Evolutionary conservation across 2,329 filamentous ascomycete species (phyloP).

Genomic region (Grosmannia huntii): DNA sequence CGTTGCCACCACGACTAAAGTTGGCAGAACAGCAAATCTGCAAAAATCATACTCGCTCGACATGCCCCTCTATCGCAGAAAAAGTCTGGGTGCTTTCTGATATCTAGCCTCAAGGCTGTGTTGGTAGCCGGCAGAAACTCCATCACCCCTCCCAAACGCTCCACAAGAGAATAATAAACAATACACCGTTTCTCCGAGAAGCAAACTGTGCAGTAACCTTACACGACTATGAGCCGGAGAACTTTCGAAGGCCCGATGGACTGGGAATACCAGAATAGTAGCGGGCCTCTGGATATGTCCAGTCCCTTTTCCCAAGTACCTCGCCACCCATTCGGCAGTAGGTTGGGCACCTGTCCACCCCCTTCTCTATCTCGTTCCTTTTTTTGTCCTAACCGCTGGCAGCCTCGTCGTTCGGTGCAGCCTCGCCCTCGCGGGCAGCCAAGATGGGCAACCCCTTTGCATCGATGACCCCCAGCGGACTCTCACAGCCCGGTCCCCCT

Average conservation of each 20-base stretch:
- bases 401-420: slow-evolving; percentile 13
- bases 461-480: not conserved
- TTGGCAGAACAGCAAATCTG: slow-evolving; percentile 22
- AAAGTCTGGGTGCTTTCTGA: not conserved
- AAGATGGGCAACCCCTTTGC: slow-evolving; percentile 16
- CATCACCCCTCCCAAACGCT: too few relatives aligned
- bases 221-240: slow-evolving; percentile 27
- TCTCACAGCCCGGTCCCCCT: not conserved
- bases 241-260: slow-evolving; percentile 52
- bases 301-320: slow-evolving; percentile 48
- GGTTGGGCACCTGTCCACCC: slow-evolving; percentile 11
- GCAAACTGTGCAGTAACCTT: not conserved
- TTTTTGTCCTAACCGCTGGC: not conserved
- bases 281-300: slow-evolving; percentile 44
- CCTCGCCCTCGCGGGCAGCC: slow-evolving; percentile 14
- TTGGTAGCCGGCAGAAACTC: too few relatives aligned
- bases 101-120: not conserved
- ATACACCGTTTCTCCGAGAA: too few relatives aligned
- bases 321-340: slow-evolving; percentile 29
- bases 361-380: not conserved
- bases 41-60: not conserved
- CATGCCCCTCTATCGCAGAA: not conserved
- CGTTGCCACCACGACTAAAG: not conserved
- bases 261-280: slow-evolving; percentile 48
- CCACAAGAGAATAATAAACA: too few relatives aligned